Base-by-base conservation (phyloP, 768 basidiomycete genomes). In the Hypholoma sublateritium region DNA sequence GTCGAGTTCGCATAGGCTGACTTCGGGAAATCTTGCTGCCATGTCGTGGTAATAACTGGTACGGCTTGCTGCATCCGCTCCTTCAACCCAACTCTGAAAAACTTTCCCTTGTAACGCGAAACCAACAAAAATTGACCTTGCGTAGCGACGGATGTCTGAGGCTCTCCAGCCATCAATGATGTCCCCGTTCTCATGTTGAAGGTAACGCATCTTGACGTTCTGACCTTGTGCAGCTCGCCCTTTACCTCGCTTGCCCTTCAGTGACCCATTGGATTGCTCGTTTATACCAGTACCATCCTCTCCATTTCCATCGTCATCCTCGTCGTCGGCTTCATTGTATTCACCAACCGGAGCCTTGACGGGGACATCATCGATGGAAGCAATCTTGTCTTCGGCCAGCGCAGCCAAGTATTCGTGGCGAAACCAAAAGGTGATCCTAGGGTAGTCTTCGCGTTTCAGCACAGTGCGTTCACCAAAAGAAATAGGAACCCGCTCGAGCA, bases 1-100 rank as follows among this genome's bases (percentile, higher is more conserved):
- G 44, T 61, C 60, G 22, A 61, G 54, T 22, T 61, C 53, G 19
- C 60, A 61, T 17, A 55, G 36, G 19, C 35, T 12, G 24, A 61
- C 7, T 42, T 61, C 49, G 14, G 45, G 52, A 17, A 61, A 61
- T 16, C 60, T 44, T 50, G 41, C 36, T 22, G 41, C 53, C 60
- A 61, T 61, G 1, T 50, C 3, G 24, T 7, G 34, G 36, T 51
- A 58, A 55, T 58, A 58, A 34, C 21, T 45, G 47, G 4, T 50
- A 50, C 22, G 43, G 44, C 50, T 53, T 25, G 43, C 28, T 16
- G n/a, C 44, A 48, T 58, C 50, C 9, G 22, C 32, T 43, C 56
- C 56, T 53, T 58, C 51, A 8, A 53, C 51, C 57, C 57, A 58
- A 42, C 51, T 53, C 5, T 7, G 28, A 19, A 59, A 59, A 17